A percentile compares a stretch with the other conserved stretches of the same genome.
These are phyloP conservation scores for Xylariales sp. DNA, from an alignment of 2,329 filamentous ascomycete genomes.

Conservation along the genomic window DNA sequence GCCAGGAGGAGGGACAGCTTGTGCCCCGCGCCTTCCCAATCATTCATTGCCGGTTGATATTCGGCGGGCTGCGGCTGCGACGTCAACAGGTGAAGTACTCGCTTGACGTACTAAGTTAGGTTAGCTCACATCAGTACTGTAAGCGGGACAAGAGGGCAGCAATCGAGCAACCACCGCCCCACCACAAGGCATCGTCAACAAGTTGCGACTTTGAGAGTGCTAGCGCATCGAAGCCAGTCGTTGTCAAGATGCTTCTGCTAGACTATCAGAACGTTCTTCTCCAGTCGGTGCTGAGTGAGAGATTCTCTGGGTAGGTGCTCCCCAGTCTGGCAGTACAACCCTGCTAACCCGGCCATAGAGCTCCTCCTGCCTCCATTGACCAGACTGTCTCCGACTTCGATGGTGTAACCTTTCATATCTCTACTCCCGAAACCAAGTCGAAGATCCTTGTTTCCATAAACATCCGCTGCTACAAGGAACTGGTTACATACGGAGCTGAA, in stretches of 20 bases:
- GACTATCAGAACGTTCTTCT: slow-evolving; percentile 99
- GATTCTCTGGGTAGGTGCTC: slow-evolving; percentile 74
- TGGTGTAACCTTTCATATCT: slow-evolving; percentile 97
- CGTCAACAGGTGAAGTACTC: neutral
- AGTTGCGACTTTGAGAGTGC: slow-evolving; percentile 7
- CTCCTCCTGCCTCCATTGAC: slow-evolving; percentile 83
- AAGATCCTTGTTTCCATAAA: slow-evolving; percentile 93
- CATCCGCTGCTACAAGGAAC: slow-evolving; percentile 90
- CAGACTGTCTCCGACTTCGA: slow-evolving; percentile 99
- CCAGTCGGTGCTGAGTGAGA: slow-evolving; percentile 90
- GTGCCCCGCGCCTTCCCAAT: slow-evolving; percentile 5
- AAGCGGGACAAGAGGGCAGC: too few relatives aligned
- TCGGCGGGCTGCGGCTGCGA: neutral
- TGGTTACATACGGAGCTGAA: slow-evolving; percentile 89
- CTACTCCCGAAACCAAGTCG: slow-evolving; percentile 87
- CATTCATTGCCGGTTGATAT: neutral
- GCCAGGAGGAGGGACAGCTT: slow-evolving; percentile 1
- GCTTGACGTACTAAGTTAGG: too few relatives aligned
- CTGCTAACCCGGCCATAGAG: slow-evolving; percentile 46
- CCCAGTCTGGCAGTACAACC: slow-evolving; percentile 4
- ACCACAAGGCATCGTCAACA: slow-evolving; percentile 14
- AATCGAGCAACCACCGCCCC: slow-evolving; percentile 10
- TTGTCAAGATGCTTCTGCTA: slow-evolving; percentile 73
- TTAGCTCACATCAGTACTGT: too few relatives aligned
- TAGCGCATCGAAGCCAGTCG: slow-evolving; percentile 6